Evolutionary conservation across 805 yeast genomes (phyloP).

Genomic region (Cyberlindnera bimundalis): DNA sequence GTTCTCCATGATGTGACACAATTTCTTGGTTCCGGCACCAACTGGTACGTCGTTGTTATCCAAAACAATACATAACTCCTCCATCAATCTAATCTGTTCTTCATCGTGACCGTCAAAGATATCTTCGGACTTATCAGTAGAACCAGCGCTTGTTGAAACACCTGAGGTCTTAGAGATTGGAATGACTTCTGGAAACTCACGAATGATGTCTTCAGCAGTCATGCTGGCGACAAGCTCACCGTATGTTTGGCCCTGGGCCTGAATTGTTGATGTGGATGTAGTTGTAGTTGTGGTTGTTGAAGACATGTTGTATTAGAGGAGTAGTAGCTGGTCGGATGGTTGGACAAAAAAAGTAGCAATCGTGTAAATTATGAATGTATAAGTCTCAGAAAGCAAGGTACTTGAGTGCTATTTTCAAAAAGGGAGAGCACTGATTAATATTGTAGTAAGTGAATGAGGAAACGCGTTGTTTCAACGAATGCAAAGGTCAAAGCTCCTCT

Average conservation of each 20-base stretch:
- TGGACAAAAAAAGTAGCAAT: no score
- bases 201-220: slow-evolving; percentile 45
- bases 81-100: slow-evolving; percentile 94
- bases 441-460: no score
- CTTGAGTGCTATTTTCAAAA: no score
- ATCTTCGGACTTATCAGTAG: slow-evolving; percentile 32
- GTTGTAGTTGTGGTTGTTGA: slow-evolving; percentile 9
- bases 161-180: slow-evolving; percentile 62
- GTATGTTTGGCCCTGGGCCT: slow-evolving; percentile 31
- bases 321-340: no score
- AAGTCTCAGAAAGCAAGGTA: no score
- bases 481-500: no score
- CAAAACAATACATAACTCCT: slow-evolving; percentile 90
- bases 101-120: slow-evolving; percentile 86
- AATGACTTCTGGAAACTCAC: slow-evolving; percentile 62
- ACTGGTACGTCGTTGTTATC: slow-evolving; percentile 84
- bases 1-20: slow-evolving; percentile 84
- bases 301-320: slow-evolving; percentile 3
- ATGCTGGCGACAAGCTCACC: slow-evolving; percentile 53
- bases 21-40: slow-evolving; percentile 92
- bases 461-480: no score
- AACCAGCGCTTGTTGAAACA: slow-evolving; percentile 38
- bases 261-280: slow-evolving; percentile 8
- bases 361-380: no score
- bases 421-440: no score